These are phyloP conservation scores for Termitomyces sp. DNA, from an alignment of 768 basidiomycete genomes.

Conservation along the genomic window DNA sequence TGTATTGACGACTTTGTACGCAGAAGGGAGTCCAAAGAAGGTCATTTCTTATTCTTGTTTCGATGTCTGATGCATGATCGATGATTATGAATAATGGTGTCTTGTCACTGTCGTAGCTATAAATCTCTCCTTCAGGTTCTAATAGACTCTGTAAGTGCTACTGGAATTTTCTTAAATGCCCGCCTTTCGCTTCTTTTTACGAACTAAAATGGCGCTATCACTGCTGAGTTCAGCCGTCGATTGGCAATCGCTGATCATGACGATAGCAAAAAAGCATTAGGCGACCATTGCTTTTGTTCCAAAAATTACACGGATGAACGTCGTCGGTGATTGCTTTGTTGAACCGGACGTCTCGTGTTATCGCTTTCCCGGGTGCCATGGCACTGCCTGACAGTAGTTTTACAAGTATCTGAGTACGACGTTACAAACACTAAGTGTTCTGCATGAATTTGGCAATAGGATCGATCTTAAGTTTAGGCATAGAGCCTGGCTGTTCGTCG, in stretches of 20 bases:
- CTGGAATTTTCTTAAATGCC: no score
- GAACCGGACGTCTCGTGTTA: not conserved
- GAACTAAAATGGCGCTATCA: no score
- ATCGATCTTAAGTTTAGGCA: not conserved
- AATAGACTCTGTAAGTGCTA: no score
- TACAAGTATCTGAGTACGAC: not conserved
- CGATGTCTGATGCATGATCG: no score
- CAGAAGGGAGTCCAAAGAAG: not conserved
- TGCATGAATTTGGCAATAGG: not conserved
- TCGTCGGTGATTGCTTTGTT: not conserved
- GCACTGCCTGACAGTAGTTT: no score
- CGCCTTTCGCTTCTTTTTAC: no score
- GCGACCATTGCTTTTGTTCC: not conserved
- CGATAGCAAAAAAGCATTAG: not conserved
- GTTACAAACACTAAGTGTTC: not conserved
- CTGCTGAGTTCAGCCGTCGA: not conserved
- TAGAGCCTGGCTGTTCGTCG: not conserved
- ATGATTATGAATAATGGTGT: no score
- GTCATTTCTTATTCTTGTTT: no score
- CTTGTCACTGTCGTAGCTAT: no score
- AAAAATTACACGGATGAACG: not conserved
- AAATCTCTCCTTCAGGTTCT: no score
- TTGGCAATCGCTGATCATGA: not conserved
- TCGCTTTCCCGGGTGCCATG: not conserved
- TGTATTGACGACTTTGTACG: no score